Base-by-base conservation (phyloP, 495 filamentous ascomycete species). In the Podospora appendiculata region DNA sequence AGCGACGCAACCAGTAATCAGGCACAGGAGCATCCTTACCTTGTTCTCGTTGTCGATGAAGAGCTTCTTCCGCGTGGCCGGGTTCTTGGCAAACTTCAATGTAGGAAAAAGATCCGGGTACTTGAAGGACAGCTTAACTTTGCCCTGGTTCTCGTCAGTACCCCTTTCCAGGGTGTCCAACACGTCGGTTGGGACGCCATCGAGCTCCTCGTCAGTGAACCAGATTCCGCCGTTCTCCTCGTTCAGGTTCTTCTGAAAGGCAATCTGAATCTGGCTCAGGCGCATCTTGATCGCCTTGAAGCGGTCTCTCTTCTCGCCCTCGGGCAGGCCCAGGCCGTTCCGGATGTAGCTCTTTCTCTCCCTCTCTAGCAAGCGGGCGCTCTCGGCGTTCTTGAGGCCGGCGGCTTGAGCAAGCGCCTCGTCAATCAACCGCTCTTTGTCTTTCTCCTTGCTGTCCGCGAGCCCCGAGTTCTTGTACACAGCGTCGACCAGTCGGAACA, bases 231-330 rank as follows among this genome's bases (percentile, higher is more conserved):
- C 75, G 45, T 79, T 77, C 61, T 85, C 81, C 64, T 83, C 79
- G 48, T 82, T 82, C 41, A 84, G 68, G 54, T 76, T 77, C 69
- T 82, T 83, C 41, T 76, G 72, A 62, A 82, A 83, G 43, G 74
- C 70, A 48, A 81, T 81, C 11, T 65, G 56, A 33, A 84, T 73
- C 63, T 77, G 66, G 47, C 72, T 77, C n/a, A 84, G 64, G 10
- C 79, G 68, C 65, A 80, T 80, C 72, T 83, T 81, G 57, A 84
- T 82, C 64, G 78, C 80, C 61, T 82, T 84, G 67, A 84, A 83
- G 25, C 79, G 70, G 44, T 80, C 78, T 59, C 80, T 63, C 63
- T 83, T 61, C n/a, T 62, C 57, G 8, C 78, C 79, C 34, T 71
- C 69, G 4, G 76, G 70, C 38, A 85, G 63, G 6, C 74, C 75